Conservation (phyloP, 2,329 filamentous ascomycete species). For the Botrytis cinerea region DNA sequence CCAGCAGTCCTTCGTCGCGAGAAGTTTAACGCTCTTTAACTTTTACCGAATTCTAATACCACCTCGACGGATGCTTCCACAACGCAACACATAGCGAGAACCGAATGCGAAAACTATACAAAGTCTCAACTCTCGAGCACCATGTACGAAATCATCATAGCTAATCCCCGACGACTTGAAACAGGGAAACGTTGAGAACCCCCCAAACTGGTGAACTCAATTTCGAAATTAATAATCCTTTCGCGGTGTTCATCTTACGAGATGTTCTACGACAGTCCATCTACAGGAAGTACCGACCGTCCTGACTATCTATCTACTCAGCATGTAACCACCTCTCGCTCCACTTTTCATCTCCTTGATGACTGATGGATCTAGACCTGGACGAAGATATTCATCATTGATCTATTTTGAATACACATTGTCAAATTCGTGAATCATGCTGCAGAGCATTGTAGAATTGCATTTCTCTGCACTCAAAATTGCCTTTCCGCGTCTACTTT, state of each 20-base stretch:
- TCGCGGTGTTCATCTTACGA: not conserved
- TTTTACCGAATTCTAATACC: not conserved
- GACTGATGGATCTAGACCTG: constrained; percentile 8
- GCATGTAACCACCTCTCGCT: not conserved
- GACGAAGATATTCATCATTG: not conserved
- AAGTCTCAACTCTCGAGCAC: not conserved
- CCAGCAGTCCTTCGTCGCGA: not conserved
- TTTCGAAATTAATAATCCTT: not conserved
- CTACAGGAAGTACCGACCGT: too few species aligned
- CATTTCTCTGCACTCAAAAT: not conserved
- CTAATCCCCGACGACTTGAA: not conserved
- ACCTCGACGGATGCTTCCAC: not conserved
- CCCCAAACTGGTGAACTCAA: not conserved
- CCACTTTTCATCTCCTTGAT: constrained; percentile 11
- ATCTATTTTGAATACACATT: not conserved
- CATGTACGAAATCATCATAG: not conserved
- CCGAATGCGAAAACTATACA: not conserved
- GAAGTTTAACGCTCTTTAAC: not conserved
- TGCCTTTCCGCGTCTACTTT: not conserved
- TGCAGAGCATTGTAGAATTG: not conserved
- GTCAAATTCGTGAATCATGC: not conserved
- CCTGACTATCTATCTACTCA: not conserved
- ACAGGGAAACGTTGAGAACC: not conserved
- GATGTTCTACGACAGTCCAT: not conserved
- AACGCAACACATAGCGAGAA: not conserved